Evolutionary conservation across 768 basidiomycete genomes (phyloP), one percentile per base, ranked within the genome.

Genomic region (Baorangia bicolor): DNA sequence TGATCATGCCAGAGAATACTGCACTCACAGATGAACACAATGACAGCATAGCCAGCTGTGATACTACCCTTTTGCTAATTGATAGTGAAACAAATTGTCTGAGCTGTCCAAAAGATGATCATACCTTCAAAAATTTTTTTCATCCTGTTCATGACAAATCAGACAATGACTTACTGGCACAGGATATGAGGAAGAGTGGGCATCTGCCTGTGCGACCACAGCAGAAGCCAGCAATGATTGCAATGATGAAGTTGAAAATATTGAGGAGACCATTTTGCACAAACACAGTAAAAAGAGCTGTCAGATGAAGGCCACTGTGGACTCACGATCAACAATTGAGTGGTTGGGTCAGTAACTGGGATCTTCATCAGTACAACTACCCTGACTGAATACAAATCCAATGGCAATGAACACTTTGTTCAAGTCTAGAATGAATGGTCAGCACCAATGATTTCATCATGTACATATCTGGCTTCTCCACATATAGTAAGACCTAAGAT

Each of bases 161-260:
- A 46, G 31, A n/a, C 42, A 13, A 33, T 1, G 30, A 66, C 74
- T 44, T 45, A 73, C 78, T 78, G 52, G 73, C 62, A 8, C 75
- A 77, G 12, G 81, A 80, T 11, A 64, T 73, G 53, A 83, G 68
- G 73, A 82, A 83, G 33, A 84, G 66, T 5, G 71, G 75, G 2
- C 82, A 75, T 41, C 84, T 67, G 16, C 84, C 82, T 40, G 75
- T 70, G 37, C 73, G 71, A 57, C 84, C 82, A 51, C 77, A 79
- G 20, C 80, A 67, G 52, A 81, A 70, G 27, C 77, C 79, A 30
- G 81, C 80, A 25, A 69, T 48, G 47, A 82, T 69, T n/a, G 82
- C 81, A 41, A 82, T 72, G 54, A 80, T 66, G 48, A 85, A 79
- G 67, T 84, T 83, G 68, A 73, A 84, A 56, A 84, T 80, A 59